A percentile compares a stretch with the other conserved stretches of the same genome.
Evolutionary conservation across 2,329 filamentous ascomycete genomes (phyloP).

Genomic region (Cladosporium sp.): DNA sequence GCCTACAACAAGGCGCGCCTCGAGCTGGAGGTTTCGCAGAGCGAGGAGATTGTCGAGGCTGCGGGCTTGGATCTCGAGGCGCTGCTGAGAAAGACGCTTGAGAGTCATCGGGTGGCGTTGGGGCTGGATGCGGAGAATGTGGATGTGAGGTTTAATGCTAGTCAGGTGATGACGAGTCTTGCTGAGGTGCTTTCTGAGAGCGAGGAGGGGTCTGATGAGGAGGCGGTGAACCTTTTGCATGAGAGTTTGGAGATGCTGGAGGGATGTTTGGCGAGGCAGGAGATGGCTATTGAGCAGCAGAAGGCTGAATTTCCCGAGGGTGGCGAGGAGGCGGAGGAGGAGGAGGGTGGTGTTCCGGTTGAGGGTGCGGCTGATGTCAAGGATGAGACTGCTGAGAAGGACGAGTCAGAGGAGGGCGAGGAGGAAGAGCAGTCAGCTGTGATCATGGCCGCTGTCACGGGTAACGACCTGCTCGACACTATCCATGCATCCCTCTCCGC

Average conservation of each 20-base stretch:
- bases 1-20: constrained; percentile 76
- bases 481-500: constrained; percentile 60
- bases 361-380: constrained; percentile 31
- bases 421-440: constrained; percentile 63
- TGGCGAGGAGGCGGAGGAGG: constrained; percentile 18
- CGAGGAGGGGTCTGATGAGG: constrained; percentile 46
- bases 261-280: constrained; percentile 47
- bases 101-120: constrained; percentile 64
- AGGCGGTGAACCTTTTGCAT: constrained; percentile 56
- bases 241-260: constrained; percentile 64
- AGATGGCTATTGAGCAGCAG: constrained; percentile 47
- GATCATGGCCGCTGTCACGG: constrained; percentile 66
- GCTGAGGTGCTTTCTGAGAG: constrained; percentile 60
- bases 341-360: constrained; percentile 20
- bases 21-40: constrained; percentile 68
- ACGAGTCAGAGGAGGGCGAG: constrained; percentile 25
- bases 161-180: constrained; percentile 66
- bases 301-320: constrained; percentile 35
- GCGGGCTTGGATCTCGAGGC: constrained; percentile 55
- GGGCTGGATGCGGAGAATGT: constrained; percentile 61
- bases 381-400: constrained; percentile 33
- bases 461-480: constrained; percentile 66
- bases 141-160: constrained; percentile 70
- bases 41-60: constrained; percentile 61
- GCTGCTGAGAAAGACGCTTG: constrained; percentile 61